Evolutionary conservation across 495 filamentous ascomycete species (phyloP).

Genomic region (Choiromyces venosus): DNA sequence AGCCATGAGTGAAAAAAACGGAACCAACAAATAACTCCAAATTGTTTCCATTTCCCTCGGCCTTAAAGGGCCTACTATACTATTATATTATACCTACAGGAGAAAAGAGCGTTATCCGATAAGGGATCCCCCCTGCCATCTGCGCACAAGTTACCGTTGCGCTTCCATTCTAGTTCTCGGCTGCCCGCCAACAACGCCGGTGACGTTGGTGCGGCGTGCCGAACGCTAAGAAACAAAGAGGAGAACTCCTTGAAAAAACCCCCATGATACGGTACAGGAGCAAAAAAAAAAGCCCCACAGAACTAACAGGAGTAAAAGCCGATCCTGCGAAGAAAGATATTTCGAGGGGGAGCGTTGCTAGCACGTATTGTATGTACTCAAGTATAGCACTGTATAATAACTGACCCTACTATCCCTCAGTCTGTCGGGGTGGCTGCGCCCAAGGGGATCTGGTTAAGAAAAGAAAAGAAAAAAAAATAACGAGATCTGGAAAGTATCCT

Average conservation of each 20-base stretch:
- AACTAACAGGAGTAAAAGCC: constrained; percentile 3
- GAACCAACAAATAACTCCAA: neutral
- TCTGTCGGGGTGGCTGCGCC: no score
- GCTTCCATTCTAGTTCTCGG: neutral
- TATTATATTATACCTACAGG: neutral
- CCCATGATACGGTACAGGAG: neutral
- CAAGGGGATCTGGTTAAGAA: no score
- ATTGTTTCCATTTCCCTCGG: neutral
- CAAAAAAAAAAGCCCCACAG: no score
- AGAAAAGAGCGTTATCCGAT: neutral
- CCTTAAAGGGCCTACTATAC: neutral
- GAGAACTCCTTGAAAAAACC: neutral
- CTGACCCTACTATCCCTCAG: neutral
- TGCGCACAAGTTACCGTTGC: neutral
- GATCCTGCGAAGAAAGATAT: neutral
- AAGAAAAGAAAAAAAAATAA: no score
- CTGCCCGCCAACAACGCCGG: neutral
- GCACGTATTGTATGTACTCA: neutral
- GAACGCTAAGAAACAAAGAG: neutral
- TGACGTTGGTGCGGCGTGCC: neutral
- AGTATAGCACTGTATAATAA: no score
- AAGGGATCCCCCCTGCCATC: neutral
- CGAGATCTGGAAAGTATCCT: no score
- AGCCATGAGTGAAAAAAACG: neutral
- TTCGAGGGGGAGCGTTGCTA: neutral